Conservation (phyloP, 2,329 filamentous ascomycete species). For the Diaporthe batatas region DNA sequence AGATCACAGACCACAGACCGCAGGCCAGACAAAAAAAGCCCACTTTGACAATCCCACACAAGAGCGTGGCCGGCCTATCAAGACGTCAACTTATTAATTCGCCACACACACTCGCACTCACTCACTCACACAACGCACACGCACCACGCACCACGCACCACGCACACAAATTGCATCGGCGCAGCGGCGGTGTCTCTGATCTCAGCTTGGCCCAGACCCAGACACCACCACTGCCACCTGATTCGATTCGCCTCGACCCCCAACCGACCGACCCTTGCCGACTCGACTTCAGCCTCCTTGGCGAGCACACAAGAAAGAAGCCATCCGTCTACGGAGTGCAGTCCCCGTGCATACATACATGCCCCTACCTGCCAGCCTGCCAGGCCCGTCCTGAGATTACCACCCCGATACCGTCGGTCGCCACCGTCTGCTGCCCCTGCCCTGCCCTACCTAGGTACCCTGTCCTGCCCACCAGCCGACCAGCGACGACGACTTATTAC, state of each 20-base stretch:
- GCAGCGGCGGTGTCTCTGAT: conserved; percentile 35
- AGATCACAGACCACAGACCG: not conserved
- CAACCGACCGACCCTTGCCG: not conserved
- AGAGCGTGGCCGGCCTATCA: conserved; percentile 8
- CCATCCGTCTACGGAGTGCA: too few species aligned
- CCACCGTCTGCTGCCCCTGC: conserved; percentile 11
- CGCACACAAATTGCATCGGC: conserved; percentile 22
- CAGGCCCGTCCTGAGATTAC: conserved; percentile 2
- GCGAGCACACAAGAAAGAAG: conserved; percentile 24
- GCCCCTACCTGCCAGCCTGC: not conserved
- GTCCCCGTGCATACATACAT: not conserved
- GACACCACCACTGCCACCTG: conserved; percentile 27
- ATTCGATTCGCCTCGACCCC: conserved; percentile 27
- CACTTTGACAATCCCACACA: conserved; percentile 12
- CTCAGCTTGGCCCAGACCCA: conserved; percentile 34
- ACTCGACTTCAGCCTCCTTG: conserved; percentile 32
- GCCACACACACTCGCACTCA: conserved; percentile 18
- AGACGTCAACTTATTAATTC: conserved; percentile 12
- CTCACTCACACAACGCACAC: not conserved
- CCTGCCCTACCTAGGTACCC: too few species aligned
- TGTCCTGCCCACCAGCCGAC: not conserved
- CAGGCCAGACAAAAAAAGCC: conserved; percentile 4
- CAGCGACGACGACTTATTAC: conserved; percentile 10
- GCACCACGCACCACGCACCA: not conserved
- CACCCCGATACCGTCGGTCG: not conserved